phyloP scores from a whole-genome alignment of 2,329 filamentous ascomycete species.

The Colletotrichum sp. region DNA sequence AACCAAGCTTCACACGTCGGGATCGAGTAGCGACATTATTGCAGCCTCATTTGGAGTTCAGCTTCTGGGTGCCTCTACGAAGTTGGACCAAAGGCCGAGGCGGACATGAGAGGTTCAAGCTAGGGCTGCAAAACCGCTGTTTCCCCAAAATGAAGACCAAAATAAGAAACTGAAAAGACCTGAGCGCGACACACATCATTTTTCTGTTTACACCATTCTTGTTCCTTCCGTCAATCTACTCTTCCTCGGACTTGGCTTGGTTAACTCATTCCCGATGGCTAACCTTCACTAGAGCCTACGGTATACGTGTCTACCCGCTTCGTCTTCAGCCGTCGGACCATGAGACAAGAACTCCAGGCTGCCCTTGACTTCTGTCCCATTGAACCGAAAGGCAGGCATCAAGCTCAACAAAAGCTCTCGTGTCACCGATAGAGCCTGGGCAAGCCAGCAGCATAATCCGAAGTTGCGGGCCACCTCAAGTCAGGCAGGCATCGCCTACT shows the following conservation, averaged over 20 bases:
- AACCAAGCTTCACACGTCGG: neutral
- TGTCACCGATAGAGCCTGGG: neutral
- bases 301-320: neutral
- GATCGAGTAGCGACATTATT: neutral
- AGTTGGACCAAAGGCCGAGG: constrained; percentile 65
- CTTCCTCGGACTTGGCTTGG: neutral
- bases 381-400: neutral
- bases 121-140: constrained; percentile 52
- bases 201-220: neutral
- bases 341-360: neutral
- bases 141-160: constrained; percentile 54
- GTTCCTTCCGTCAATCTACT: neutral
- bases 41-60: constrained; percentile 57
- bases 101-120: constrained; percentile 41
- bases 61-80: constrained; percentile 47
- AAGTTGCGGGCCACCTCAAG: neutral
- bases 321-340: neutral
- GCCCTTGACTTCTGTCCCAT: neutral
- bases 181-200: constrained; percentile 49
- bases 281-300: neutral
- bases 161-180: constrained; percentile 76
- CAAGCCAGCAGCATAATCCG: neutral
- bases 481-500: neutral
- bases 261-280: neutral
- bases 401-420: neutral